Evolutionary conservation across 768 basidiomycete species (phyloP), one percentile per base, ranked within the genome.

Genomic region (Tricholoma terreum): DNA sequence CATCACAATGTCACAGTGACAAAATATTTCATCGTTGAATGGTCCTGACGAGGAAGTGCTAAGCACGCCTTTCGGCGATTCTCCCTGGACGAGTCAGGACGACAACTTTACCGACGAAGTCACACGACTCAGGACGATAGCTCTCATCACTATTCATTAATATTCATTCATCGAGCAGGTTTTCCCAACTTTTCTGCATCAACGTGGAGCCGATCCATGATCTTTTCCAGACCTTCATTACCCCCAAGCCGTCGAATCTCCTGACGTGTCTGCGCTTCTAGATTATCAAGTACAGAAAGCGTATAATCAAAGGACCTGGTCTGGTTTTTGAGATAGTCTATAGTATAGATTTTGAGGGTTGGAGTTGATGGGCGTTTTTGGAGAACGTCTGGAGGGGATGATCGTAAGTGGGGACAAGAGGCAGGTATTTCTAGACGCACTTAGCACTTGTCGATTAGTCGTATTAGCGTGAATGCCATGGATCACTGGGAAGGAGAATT

Each of bases 401-500:
- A 19, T 50, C 9, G 38, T 33, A 30, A 50, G 15, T n/a, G 4
- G 17, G 22, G 22, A 22, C n/a, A 15, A 51, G 19, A 12, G 19
- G 45, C 11, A 21, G 11, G 33, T 36, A n/a, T 4, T 31, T 19
- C 10, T 7, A 49, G 30, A 76, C 88, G 59, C 63, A 95, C 94
- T 95, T 54, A 97, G 77, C 33, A 98, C 80, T 70, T 89, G 89
- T 33, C 85, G 80, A 71, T 92, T 93, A 0, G 85, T 80, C 10
- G 76, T 78, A 67, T 94, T 85, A 6, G 90, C 82, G 30, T 89
- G 85, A 48, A 98, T 87, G 17, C 90, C 86, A 69, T 98, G 96
- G 0, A 98, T 87, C 31, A 98, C 80, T 0, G 94, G 95, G 73
- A 98, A 98, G 3, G 92, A 95, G 76, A 98, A 98, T 71, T 98